phyloP scores from a whole-genome alignment of 129 eudicot genomes.

The Pittosporum tobira region DNA sequence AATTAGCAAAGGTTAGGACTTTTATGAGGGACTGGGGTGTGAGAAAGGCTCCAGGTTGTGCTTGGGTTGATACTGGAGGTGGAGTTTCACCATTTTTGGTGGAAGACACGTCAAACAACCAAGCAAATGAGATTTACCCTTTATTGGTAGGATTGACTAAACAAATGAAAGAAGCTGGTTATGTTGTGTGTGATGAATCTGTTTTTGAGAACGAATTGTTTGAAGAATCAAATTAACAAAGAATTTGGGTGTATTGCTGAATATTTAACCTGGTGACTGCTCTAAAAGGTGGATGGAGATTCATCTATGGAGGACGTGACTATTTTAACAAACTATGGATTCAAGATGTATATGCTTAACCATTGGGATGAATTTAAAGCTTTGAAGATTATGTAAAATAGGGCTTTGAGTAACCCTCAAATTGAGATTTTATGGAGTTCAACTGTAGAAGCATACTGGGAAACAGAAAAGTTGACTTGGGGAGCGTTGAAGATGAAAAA shows the following conservation, averaged over 20 bases:
- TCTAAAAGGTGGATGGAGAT: slow-evolving; percentile 31
- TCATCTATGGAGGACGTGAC: slow-evolving; percentile 92
- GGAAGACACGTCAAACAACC: slow-evolving; percentile 32
- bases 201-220: slow-evolving; percentile 21
- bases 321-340: slow-evolving; percentile 68
- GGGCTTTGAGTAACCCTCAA: slow-evolving; percentile 57
- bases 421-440: slow-evolving; percentile 84
- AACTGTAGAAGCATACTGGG: slow-evolving; percentile 70
- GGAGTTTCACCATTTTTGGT: slow-evolving; percentile 37
- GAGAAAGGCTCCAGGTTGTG: slow-evolving; percentile 55
- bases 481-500: slow-evolving; percentile 78
- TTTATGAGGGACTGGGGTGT: slow-evolving; percentile 67
- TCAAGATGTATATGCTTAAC: slow-evolving; percentile 73
- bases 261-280: too few relatives aligned
- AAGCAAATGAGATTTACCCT: slow-evolving; percentile 34
- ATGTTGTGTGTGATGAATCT: slow-evolving; percentile 20
- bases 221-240: slow-evolving; percentile 1
- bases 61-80: slow-evolving; percentile 50
- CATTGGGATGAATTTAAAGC: slow-evolving; percentile 73
- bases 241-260: background rate
- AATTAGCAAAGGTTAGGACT: slow-evolving; percentile 38
- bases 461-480: slow-evolving; percentile 28
- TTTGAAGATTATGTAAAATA: slow-evolving; percentile 69
- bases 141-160: slow-evolving; percentile 39
- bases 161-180: slow-evolving; percentile 48